A percentile compares a stretch with the other conserved stretches of the same genome.
phyloP scores from a whole-genome alignment of 805 yeast genomes.

The Cyberlindnera xishuangbannaensis region DNA sequence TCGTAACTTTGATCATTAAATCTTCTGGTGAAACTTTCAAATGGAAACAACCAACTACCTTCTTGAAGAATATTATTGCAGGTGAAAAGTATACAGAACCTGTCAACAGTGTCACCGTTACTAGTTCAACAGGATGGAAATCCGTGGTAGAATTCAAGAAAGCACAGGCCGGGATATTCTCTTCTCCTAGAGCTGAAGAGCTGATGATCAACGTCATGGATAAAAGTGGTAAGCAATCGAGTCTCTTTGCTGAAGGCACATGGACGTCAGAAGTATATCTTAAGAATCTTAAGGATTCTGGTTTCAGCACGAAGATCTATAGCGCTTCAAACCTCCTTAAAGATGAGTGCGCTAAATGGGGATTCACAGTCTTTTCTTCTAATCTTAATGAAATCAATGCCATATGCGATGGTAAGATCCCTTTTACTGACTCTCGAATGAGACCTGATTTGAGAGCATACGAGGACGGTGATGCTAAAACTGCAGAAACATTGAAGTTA shows the following conservation, averaged over 20 bases:
- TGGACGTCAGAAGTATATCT: slow-evolving; percentile 73
- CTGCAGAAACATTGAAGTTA: slow-evolving; percentile 67
- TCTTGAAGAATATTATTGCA: slow-evolving; percentile 81
- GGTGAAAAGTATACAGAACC: slow-evolving; percentile 96
- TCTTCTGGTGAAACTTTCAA: slow-evolving; percentile 61
- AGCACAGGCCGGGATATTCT: slow-evolving; percentile 64
- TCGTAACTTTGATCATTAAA: slow-evolving; percentile 48
- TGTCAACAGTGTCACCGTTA: slow-evolving; percentile 55
- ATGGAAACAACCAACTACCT: slow-evolving; percentile 80
- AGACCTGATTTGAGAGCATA: slow-evolving; percentile 81
- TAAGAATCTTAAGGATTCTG: slow-evolving; percentile 18
- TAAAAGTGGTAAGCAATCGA: slow-evolving; percentile 16
- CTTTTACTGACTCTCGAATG: slow-evolving; percentile 85
- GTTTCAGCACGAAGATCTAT: slow-evolving; percentile 54
- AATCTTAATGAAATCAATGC: slow-evolving; percentile 72
- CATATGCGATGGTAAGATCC: slow-evolving; percentile 56
- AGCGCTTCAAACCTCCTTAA: slow-evolving; percentile 57
- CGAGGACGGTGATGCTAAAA: slow-evolving; percentile 60
- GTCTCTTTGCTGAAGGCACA: slow-evolving; percentile 45
- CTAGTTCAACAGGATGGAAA: slow-evolving; percentile 60
- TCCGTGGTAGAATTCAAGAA: slow-evolving; percentile 68
- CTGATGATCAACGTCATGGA: slow-evolving; percentile 32
- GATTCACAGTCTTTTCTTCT: slow-evolving; percentile 81
- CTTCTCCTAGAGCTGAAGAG: slow-evolving; percentile 70
- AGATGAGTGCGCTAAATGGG: slow-evolving; percentile 61